phyloP scores from a whole-genome alignment of 2,329 filamentous ascomycete species.

The Decorospora gaudefroyi region DNA sequence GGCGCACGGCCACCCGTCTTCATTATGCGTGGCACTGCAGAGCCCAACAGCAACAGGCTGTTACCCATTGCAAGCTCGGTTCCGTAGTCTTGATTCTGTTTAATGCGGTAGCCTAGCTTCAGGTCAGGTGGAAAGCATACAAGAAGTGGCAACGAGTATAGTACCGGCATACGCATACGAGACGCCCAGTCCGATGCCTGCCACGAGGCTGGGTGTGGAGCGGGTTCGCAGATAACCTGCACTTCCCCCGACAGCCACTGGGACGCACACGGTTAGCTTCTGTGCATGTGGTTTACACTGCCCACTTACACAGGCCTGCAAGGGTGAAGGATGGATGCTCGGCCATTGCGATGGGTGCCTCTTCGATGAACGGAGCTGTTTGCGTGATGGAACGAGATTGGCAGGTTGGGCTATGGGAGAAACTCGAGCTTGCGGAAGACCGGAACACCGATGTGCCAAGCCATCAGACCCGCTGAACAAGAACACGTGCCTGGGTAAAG shows the following conservation, averaged over 20 bases:
- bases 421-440: not conserved
- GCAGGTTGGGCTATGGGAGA: not conserved
- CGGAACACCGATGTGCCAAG: conserved; percentile 10
- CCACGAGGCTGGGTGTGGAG: conserved; percentile 36
- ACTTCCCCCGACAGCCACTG: conserved; percentile 36
- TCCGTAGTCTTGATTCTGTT: conserved; percentile 37
- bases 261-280: conserved; percentile 5
- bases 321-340: conserved; percentile 40
- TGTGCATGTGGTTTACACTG: not conserved
- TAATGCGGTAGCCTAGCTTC: conserved; percentile 31
- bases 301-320: conserved; percentile 31
- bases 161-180: conserved; percentile 36
- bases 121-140: not conserved
- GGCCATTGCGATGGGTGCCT: conserved; percentile 22
- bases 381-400: conserved; percentile 1
- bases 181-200: conserved; percentile 32
- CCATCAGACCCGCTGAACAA: too few relatives aligned
- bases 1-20: conserved; percentile 36
- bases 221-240: conserved; percentile 36
- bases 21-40: conserved; percentile 33
- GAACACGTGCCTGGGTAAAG: too few relatives aligned
- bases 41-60: conserved; percentile 31
- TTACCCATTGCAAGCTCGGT: conserved; percentile 36
- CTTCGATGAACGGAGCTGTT: conserved; percentile 1
- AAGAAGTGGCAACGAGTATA: not conserved